These are phyloP conservation scores for Colletotrichum caudatum DNA, from an alignment of 2,329 filamentous ascomycete species.

Conservation along the genomic window DNA sequence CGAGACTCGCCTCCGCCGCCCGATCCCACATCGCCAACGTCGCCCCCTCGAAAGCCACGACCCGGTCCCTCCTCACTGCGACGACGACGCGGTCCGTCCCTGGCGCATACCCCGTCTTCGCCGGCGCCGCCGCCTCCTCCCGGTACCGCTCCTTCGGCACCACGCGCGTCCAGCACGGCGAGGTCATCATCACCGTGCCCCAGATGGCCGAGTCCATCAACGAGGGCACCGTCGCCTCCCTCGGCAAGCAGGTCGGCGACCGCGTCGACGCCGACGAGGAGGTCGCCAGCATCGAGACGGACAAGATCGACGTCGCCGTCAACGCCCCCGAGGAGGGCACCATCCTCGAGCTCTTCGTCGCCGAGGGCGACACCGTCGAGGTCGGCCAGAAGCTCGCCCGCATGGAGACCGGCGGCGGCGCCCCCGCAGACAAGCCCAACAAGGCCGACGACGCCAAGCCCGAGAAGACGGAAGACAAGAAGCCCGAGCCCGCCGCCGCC, in stretches of 20 bases:
- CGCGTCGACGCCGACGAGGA: conserved; percentile 49
- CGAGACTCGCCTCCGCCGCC: conserved; percentile 28
- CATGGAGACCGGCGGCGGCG: conserved; percentile 45
- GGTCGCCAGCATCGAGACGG: conserved; percentile 50
- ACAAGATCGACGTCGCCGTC: conserved; percentile 51
- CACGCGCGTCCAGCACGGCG: conserved; percentile 40
- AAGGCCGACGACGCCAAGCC: conserved; percentile 26
- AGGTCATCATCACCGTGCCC: conserved; percentile 46
- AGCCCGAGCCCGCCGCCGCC: conserved; percentile 14
- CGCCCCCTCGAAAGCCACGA: conserved; percentile 30
- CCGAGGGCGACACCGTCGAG: conserved; percentile 50
- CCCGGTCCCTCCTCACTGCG: conserved; percentile 13
- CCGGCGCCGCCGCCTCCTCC: conserved; percentile 15
- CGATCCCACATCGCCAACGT: conserved; percentile 26
- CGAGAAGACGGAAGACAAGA: conserved; percentile 30
- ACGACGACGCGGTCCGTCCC: conserved; percentile 15
- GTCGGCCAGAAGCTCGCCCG: conserved; percentile 50
- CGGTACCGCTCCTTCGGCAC: conserved; percentile 38
- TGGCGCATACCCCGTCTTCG: conserved; percentile 12
- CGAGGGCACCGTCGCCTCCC: conserved; percentile 47
- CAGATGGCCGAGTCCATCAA: conserved; percentile 51
- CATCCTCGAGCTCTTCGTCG: conserved; percentile 48
- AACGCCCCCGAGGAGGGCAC: conserved; percentile 46
- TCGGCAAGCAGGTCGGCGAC: conserved; percentile 49
- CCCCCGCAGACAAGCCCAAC: conserved; percentile 17